Percentiles rank a stretch among this genome's conserved stretches.
phyloP scores from a whole-genome alignment of 1,139 yeast genomes.

The Geotrichum histeridarum region DNA sequence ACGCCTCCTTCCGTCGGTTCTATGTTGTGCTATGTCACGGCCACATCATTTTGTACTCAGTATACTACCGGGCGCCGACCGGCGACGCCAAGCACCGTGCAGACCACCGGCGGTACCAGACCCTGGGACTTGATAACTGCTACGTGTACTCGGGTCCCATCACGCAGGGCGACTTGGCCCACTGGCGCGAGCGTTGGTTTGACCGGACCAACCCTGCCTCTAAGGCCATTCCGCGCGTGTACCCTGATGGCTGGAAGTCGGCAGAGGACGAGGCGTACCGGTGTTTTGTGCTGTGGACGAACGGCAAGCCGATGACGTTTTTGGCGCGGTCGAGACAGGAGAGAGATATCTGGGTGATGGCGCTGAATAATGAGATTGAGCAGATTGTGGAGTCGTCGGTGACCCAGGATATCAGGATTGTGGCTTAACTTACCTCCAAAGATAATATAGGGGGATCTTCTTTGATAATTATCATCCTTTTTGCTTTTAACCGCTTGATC shows the following conservation, averaged over 20 bases:
- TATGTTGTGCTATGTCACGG: conserved; percentile 70
- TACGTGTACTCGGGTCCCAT: conserved; percentile 70
- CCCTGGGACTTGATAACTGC: conserved; percentile 48
- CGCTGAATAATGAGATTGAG: conserved; percentile 60
- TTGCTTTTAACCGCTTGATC: too few relatives aligned
- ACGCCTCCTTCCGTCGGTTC: conserved; percentile 55
- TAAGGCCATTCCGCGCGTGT: conserved; percentile 61
- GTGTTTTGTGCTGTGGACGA: conserved; percentile 82
- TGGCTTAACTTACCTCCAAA: not conserved
- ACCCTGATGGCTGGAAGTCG: conserved; percentile 79
- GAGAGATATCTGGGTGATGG: conserved; percentile 75
- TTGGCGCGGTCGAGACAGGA: conserved; percentile 79
- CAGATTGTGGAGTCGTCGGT: conserved; percentile 38
- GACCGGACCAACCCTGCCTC: conserved; percentile 51
- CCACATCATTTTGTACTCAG: conserved; percentile 46
- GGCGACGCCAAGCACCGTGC: conserved; percentile 23
- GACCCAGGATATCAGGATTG: conserved; percentile 25
- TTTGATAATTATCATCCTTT: too few relatives aligned
- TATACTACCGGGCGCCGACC: conserved; percentile 43
- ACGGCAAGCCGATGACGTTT: conserved; percentile 60
- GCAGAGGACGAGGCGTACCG: conserved; percentile 67
- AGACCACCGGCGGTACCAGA: conserved; percentile 26
- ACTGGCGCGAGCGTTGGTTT: conserved; percentile 42
- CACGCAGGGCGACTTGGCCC: conserved; percentile 54
- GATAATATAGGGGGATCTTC: too few relatives aligned